Conservation (phyloP, 148 eudicot genomes). For the Rhododendron molle region DNA sequence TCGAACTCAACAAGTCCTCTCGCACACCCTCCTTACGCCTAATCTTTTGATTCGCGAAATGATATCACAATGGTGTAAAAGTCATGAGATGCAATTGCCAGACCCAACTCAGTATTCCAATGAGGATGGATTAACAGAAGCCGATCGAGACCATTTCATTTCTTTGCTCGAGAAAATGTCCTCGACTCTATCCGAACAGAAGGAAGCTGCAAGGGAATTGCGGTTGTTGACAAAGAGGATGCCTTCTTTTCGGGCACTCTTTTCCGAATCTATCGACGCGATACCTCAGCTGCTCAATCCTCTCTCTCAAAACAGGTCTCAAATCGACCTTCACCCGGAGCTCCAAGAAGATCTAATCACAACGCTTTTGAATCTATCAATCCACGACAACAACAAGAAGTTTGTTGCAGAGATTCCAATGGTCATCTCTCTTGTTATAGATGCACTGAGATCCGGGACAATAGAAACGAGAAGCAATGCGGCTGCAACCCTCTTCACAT, state of each 20-base stretch:
- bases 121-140: slow-evolving; percentile 48
- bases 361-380: slow-evolving; percentile 78
- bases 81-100: slow-evolving; percentile 44
- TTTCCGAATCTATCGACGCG: slow-evolving; percentile 58
- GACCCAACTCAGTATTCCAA: slow-evolving; percentile 31
- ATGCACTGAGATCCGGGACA: slow-evolving; percentile 58
- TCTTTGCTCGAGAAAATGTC: slow-evolving; percentile 66
- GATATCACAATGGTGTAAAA: slow-evolving; percentile 74
- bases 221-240: slow-evolving; percentile 64
- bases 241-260: slow-evolving; percentile 79
- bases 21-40: slow-evolving; percentile 71
- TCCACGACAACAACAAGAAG: slow-evolving; percentile 89
- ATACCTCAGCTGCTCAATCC: slow-evolving; percentile 58
- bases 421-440: slow-evolving; percentile 59
- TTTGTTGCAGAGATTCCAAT: slow-evolving; percentile 76
- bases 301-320: slow-evolving; percentile 24
- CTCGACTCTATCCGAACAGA: slow-evolving; percentile 54
- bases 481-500: slow-evolving; percentile 90
- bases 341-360: slow-evolving; percentile 90
- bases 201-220: slow-evolving; percentile 78
- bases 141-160: slow-evolving; percentile 55
- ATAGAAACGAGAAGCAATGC: slow-evolving; percentile 76
- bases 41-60: slow-evolving; percentile 61
- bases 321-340: slow-evolving; percentile 30
- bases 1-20: slow-evolving; percentile 77